These are phyloP conservation scores for Lactifluus volemus DNA, from an alignment of 768 basidiomycete genomes.

Conservation along the genomic window DNA sequence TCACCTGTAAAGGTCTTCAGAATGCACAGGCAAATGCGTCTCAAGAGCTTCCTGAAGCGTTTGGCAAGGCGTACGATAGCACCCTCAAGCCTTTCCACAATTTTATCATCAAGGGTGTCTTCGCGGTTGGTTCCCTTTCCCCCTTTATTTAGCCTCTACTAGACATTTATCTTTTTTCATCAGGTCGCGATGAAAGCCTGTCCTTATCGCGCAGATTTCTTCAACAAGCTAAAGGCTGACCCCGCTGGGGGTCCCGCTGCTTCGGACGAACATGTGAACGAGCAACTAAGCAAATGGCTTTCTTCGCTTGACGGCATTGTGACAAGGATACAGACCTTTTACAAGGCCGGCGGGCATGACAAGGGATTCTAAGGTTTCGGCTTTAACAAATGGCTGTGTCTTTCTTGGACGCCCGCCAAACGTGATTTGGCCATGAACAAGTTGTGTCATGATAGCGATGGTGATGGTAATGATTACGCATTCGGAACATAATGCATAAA, in stretches of 20 bases:
- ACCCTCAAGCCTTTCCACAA: constrained; percentile 84
- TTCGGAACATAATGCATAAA: not conserved
- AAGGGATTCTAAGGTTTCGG: constrained; percentile 34
- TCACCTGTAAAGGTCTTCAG: constrained; percentile 79
- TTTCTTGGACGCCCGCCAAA: constrained; percentile 6
- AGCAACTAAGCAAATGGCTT: constrained; percentile 45
- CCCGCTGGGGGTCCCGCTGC: constrained; percentile 28
- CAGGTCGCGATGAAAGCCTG: constrained; percentile 63
- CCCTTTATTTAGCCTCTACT: not conserved
- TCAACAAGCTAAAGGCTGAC: constrained; percentile 42
- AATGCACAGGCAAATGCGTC: constrained; percentile 55
- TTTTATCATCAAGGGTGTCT: constrained; percentile 52
- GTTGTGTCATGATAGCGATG: constrained; percentile 5
- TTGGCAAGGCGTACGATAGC: constrained; percentile 69
- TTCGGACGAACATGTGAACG: constrained; percentile 37
- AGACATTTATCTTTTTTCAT: not conserved
- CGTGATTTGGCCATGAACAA: not conserved
- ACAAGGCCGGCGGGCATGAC: constrained; percentile 32
- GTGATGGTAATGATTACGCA: not conserved
- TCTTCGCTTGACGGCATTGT: constrained; percentile 43
- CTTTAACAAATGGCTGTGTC: not conserved
- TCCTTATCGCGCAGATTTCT: constrained; percentile 51
- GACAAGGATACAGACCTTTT: constrained; percentile 38
- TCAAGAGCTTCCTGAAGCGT: constrained; percentile 60
- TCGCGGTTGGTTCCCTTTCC: constrained; percentile 37